phyloP scores from a whole-genome alignment of 1,139 yeast species.

The Diutina siamensis region DNA sequence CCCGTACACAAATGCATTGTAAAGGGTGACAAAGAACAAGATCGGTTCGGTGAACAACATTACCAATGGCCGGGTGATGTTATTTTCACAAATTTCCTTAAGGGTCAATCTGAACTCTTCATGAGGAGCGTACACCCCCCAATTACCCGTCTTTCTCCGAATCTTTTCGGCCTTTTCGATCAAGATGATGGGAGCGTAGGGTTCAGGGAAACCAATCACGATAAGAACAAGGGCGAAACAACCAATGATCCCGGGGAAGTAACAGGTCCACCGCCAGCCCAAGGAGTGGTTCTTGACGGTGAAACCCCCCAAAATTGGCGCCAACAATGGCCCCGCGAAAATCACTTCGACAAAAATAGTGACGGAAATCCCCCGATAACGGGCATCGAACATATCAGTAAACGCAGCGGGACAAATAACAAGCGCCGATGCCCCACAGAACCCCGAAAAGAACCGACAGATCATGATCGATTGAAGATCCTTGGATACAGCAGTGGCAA shows the following conservation, averaged over 20 bases:
- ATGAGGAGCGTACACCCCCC: slow-evolving; percentile 82
- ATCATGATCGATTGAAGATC: slow-evolving; percentile 62
- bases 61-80: slow-evolving; percentile 54
- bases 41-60: slow-evolving; percentile 71
- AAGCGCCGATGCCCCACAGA: slow-evolving; percentile 68
- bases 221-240: slow-evolving; percentile 19
- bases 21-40: slow-evolving; percentile 52
- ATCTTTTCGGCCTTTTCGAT: slow-evolving; percentile 12
- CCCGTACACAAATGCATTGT: slow-evolving; percentile 79
- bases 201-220: slow-evolving; percentile 30
- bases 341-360: slow-evolving; percentile 48
- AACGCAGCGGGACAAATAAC: slow-evolving; percentile 78
- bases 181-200: slow-evolving; percentile 29
- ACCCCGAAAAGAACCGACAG: slow-evolving; percentile 67
- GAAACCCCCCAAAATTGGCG: slow-evolving; percentile 51
- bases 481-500: slow-evolving; percentile 64
- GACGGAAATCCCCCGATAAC: slow-evolving; percentile 53
- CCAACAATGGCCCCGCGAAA: slow-evolving; percentile 65
- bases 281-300: slow-evolving; percentile 47
- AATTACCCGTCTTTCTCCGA: slow-evolving; percentile 39
- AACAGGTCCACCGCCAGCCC: slow-evolving; percentile 53
- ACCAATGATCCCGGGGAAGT: slow-evolving; percentile 42
- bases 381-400: slow-evolving; percentile 60
- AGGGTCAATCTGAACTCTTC: slow-evolving; percentile 56
- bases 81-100: slow-evolving; percentile 57